Conservation (phyloP, 75 land plant species). For the Pinus tabuliformis region DNA sequence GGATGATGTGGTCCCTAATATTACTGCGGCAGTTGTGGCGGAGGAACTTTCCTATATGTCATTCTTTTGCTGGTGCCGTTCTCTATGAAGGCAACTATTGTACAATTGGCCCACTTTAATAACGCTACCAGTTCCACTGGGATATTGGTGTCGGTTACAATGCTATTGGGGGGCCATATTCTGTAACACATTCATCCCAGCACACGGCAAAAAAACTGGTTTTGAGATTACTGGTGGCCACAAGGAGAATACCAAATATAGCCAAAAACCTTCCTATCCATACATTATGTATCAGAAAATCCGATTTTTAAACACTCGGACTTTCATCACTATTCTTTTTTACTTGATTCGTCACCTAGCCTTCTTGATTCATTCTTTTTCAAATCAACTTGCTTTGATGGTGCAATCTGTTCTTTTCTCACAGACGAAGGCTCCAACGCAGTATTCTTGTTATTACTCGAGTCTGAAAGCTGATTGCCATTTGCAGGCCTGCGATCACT, state of each 20-base stretch:
- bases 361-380: neutral
- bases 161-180: neutral
- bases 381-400: neutral
- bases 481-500: neutral
- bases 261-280: neutral
- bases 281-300: neutral
- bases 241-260: neutral
- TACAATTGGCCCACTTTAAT: conserved; percentile 1
- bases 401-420: neutral
- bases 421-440: neutral
- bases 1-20: neutral
- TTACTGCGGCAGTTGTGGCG: neutral
- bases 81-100: neutral
- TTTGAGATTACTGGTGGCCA: neutral
- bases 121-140: neutral
- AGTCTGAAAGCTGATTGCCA: neutral
- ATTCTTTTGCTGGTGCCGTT: neutral
- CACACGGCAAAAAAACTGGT: conserved; percentile 4
- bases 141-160: neutral
- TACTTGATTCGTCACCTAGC: neutral
- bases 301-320: conserved; percentile 10
- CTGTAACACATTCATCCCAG: conserved; percentile 1
- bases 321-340: conserved; percentile 5
- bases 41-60: neutral
- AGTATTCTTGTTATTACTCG: neutral